Evolutionary conservation across 495 filamentous ascomycete genomes (phyloP), one percentile per base, ranked within the genome.

Genomic region (Penicillium daleae): DNA sequence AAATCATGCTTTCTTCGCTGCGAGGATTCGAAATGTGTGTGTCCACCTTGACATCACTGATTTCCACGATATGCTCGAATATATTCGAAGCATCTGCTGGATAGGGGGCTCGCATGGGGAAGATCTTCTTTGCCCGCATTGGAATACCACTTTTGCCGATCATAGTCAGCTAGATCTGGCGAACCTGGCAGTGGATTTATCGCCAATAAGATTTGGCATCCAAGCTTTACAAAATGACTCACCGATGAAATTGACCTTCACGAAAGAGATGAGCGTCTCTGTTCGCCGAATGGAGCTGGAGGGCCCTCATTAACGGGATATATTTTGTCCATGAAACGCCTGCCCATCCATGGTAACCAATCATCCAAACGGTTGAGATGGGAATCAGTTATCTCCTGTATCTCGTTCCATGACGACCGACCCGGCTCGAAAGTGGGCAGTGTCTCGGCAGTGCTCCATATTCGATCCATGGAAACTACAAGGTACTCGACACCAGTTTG

Each of bases 71-170:
- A 62, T 59, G 4, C 56, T 74, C 6, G 5, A 27, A 13, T 62
- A 62, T 48, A 50, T 80, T 10, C 67, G 74, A 55, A 62, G 39
- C 21, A 48, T 81, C 9, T 61, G 82, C 17, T 83, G 79, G 79
- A 17, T 77, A 44, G 73, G 66, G 5, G 56, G 51, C 29, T 15
- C 54, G 7, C 68, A 67, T 3, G 54, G 27, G 4, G 71, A 71
- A 32, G 57, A 58, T 12, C 67, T 69, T 8, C 73, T 77, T 55
- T 70, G 64, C 22, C 51, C 52, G 24, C 68, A 77, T 17, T 78
- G 73, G 73, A 61, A 74, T 10, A 27, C 56, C 53, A 21, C 71
- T 59, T 21, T 17, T 12, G 24, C 2, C 15, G 21, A 50, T 4
- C 4, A 29, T 29, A 50, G 46, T n/a, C 24, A 7, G 4, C 26